A percentile compares a stretch with the other conserved stretches of the same genome.
phyloP scores from a whole-genome alignment of 768 basidiomycete genomes.

The Pleurotus pulmonarius region DNA sequence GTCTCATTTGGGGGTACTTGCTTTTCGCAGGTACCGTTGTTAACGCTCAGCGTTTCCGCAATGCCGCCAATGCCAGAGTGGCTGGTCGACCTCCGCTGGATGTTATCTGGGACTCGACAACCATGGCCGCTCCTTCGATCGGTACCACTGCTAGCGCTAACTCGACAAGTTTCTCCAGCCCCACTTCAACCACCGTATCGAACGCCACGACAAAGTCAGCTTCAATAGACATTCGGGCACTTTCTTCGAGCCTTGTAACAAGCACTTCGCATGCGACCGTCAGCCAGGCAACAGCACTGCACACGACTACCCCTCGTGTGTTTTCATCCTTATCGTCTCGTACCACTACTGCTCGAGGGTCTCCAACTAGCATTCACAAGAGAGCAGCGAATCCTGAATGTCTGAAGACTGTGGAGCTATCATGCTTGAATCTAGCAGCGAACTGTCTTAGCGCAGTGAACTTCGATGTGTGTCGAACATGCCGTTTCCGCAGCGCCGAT shows the following conservation, averaged over 20 bases:
- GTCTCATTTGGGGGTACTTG: neutral
- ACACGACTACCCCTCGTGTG: neutral
- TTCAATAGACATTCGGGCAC: no score
- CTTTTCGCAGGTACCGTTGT: neutral
- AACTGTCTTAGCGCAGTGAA: conserved; percentile 9
- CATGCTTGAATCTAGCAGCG: conserved; percentile 10
- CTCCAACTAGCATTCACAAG: conserved; percentile 3
- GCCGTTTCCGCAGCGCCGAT: neutral
- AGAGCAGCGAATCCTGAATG: conserved; percentile 10
- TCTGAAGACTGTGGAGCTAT: conserved; percentile 9
- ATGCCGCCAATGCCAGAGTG: neutral
- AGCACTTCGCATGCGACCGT: neutral
- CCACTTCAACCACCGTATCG: neutral
- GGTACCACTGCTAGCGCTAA: neutral
- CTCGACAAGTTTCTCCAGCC: neutral
- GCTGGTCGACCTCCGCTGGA: neutral
- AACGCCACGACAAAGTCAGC: neutral
- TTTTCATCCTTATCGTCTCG: neutral
- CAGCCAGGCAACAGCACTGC: neutral
- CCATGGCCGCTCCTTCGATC: neutral
- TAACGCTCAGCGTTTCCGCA: neutral
- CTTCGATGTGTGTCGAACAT: neutral
- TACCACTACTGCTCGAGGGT: neutral
- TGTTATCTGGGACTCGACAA: neutral
- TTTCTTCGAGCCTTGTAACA: neutral